These are phyloP conservation scores for Amborella trichopoda DNA, from an alignment of 164 flowering plant species.

Conservation along the genomic window DNA sequence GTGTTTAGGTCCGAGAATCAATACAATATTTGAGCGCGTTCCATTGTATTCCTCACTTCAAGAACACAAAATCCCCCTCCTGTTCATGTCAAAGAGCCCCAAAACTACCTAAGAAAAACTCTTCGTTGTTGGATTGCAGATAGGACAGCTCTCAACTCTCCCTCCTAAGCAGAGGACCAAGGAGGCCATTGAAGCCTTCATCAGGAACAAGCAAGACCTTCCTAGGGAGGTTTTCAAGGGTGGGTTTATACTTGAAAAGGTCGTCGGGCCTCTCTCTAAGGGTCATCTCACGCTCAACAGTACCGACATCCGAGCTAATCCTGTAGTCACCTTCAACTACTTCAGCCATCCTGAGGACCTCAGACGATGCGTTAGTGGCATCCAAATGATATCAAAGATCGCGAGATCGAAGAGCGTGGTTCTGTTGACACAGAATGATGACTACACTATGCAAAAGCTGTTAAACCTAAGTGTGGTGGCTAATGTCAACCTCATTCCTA, in stretches of 20 bases:
- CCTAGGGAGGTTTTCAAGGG: slow-evolving; percentile 69
- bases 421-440: slow-evolving; percentile 27
- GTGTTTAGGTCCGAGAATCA: no score
- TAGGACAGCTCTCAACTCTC: slow-evolving; percentile 76
- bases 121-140: no score
- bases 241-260: slow-evolving; percentile 77
- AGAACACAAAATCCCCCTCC: no score
- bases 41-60: no score
- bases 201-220: slow-evolving; percentile 22
- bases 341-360: slow-evolving; percentile 68
- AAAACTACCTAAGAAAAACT: no score
- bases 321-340: slow-evolving; percentile 84
- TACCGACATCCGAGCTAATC: slow-evolving; percentile 60
- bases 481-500: slow-evolving; percentile 74
- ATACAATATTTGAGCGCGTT: no score
- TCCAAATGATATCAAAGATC: slow-evolving; percentile 42
- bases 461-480: slow-evolving; percentile 61
- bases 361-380: slow-evolving; percentile 55
- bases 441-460: slow-evolving; percentile 25
- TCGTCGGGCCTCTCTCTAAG: slow-evolving; percentile 46
- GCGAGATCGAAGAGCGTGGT: slow-evolving; percentile 31
- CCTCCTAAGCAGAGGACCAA: slow-evolving; percentile 51
- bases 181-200: slow-evolving; percentile 29
- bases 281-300: slow-evolving; percentile 49
- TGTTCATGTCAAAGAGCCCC: no score